A percentile compares a stretch with the other conserved stretches of the same genome.
Conservation (phyloP, 2,329 filamentous ascomycete species). For the Aspergillus tamarii region DNA sequence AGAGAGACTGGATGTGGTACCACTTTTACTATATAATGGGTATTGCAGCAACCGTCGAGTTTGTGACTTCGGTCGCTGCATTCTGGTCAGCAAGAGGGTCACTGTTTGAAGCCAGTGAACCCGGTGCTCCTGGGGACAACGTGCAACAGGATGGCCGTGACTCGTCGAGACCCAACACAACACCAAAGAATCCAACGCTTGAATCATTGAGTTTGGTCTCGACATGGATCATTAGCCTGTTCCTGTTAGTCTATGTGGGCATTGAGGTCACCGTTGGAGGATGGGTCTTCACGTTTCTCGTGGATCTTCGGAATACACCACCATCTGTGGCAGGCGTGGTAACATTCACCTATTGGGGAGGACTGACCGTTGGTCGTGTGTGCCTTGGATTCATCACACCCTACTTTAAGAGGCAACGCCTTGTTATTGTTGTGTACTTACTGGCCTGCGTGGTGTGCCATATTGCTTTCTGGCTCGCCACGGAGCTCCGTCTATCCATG, state of each 20-base stretch:
- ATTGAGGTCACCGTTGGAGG: slow-evolving; percentile 74
- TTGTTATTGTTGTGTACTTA: slow-evolving; percentile 65
- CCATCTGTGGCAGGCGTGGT: slow-evolving; percentile 57
- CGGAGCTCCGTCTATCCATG: slow-evolving; percentile 71
- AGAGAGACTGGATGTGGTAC: slow-evolving; percentile 66
- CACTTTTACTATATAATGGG: slow-evolving; percentile 75
- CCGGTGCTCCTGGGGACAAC: not conserved
- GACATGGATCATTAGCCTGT: slow-evolving; percentile 70
- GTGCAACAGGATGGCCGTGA: not conserved
- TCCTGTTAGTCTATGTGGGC: slow-evolving; percentile 73
- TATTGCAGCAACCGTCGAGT: slow-evolving; percentile 58
- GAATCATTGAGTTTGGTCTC: slow-evolving; percentile 40
- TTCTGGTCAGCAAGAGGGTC: slow-evolving; percentile 23
- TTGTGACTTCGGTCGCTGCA: slow-evolving; percentile 43
- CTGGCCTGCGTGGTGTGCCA: slow-evolving; percentile 64
- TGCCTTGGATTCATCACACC: slow-evolving; percentile 73
- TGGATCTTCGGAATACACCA: slow-evolving; percentile 68
- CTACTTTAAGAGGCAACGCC: slow-evolving; percentile 66
- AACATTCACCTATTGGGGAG: slow-evolving; percentile 78
- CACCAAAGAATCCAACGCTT: slow-evolving; percentile 20
- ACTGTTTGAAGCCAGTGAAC: not conserved
- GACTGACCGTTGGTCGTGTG: slow-evolving; percentile 72
- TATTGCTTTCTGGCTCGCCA: slow-evolving; percentile 78
- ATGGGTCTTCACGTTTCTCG: slow-evolving; percentile 86
- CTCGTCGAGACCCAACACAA: not conserved